A percentile compares a stretch with the other conserved stretches of the same genome.
Conservation (phyloP, 192 early-diverging fungal species). For the Chytriomyces hyalinus region DNA sequence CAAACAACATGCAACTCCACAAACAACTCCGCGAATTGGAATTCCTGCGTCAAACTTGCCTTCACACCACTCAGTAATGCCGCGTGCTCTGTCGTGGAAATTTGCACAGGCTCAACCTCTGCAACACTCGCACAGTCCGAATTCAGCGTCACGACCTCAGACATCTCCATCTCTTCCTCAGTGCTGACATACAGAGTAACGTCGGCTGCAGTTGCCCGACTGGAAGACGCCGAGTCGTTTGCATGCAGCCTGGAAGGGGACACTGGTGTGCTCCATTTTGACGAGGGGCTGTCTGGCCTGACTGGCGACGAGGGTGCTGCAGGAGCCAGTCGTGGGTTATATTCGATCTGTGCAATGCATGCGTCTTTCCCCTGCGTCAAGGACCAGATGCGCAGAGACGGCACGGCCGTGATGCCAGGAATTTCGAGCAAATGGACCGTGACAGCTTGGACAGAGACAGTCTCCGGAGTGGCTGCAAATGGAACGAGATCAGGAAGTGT, state of each 20-base stretch:
- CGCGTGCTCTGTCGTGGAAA: neutral
- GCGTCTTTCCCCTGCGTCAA: conserved; percentile 45
- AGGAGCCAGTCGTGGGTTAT: neutral
- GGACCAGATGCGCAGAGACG: conserved; percentile 57
- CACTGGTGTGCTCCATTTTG: no score
- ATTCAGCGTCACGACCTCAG: neutral
- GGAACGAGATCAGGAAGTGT: no score
- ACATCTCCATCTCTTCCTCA: neutral
- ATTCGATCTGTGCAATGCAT: neutral
- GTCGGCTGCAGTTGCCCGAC: neutral
- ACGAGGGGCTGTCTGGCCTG: no score
- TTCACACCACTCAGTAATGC: neutral
- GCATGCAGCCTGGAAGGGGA: no score
- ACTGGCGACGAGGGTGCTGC: no score
- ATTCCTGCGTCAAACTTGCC: conserved; percentile 5
- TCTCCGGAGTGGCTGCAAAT: neutral
- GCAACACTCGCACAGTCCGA: neutral
- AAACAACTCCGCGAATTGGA: conserved; percentile 6
- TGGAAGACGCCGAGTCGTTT: no score
- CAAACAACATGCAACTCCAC: conserved; percentile 12
- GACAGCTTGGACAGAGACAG: conserved; percentile 1
- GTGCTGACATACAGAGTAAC: neutral
- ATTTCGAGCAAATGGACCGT: conserved; percentile 38
- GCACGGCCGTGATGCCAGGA: conserved; percentile 54
- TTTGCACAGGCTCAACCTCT: neutral